These are phyloP conservation scores for Litsea cubeba DNA, from an alignment of 164 flowering plant species.

Conservation along the genomic window DNA sequence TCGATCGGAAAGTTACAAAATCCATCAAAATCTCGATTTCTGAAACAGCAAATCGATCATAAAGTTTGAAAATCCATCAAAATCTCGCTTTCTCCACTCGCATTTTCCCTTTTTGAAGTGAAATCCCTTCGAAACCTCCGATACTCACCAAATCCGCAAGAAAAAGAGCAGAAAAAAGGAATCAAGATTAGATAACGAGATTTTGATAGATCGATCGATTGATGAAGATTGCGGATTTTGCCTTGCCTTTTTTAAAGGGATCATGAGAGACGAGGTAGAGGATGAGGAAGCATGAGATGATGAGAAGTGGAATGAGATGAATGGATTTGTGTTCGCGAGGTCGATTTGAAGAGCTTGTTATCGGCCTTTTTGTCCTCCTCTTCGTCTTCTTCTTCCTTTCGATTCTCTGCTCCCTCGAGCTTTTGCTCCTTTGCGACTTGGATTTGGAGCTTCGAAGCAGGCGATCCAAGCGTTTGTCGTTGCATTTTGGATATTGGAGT, in stretches of 20 bases:
- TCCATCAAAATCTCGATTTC: neutral
- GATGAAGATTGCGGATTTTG: neutral
- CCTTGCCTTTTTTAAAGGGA: conserved; percentile 11
- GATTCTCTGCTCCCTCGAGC: neutral
- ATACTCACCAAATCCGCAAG: conserved; percentile 2
- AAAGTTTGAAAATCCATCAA: neutral
- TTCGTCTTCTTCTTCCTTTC: conserved; percentile 2
- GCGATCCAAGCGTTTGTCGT: conserved; percentile 13
- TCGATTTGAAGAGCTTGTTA: neutral
- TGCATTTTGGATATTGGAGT: conserved; percentile 6
- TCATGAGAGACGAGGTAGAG: conserved; percentile 17
- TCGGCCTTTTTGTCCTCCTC: conserved; percentile 9
- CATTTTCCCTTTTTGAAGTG: conserved; percentile 6
- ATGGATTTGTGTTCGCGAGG: conserved; percentile 1
- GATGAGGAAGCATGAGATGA: conserved; percentile 13
- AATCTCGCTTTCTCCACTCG: neutral
- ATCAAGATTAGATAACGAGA: neutral
- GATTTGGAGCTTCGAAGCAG: conserved; percentile 12
- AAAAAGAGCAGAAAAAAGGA: neutral
- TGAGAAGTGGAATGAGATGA: conserved; percentile 13
- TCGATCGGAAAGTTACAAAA: neutral
- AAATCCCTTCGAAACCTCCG: neutral
- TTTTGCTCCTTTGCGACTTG: conserved; percentile 5
- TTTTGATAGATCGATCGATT: too few relatives aligned
- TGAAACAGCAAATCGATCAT: too few relatives aligned